phyloP scores from a whole-genome alignment of 2,329 filamentous ascomycete species.

The Aspergillus sp. region DNA sequence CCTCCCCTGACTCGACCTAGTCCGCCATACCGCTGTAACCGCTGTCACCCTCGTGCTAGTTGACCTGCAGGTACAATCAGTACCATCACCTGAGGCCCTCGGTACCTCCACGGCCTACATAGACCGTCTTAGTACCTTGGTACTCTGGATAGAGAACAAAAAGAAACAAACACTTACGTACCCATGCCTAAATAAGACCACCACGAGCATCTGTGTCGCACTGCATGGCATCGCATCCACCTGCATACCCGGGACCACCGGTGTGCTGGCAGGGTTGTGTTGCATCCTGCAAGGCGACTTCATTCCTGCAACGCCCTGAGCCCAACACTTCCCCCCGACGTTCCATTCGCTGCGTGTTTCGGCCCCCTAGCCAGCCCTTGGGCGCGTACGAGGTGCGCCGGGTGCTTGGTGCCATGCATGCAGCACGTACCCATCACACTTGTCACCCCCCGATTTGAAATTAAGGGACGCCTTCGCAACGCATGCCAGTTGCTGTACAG shows the following conservation, averaged over 20 bases:
- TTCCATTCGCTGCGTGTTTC: background rate
- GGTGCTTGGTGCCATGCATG: background rate
- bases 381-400: too few species aligned
- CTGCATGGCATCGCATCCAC: background rate
- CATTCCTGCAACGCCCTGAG: background rate
- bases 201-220: conserved; percentile 7
- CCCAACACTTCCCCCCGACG: background rate
- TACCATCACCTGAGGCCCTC: background rate
- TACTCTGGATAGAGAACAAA: background rate
- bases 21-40: conserved; percentile 3
- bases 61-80: background rate
- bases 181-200: background rate
- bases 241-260: conserved; percentile 6
- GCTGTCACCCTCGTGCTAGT: background rate
- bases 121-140: too few species aligned
- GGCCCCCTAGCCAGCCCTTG: background rate
- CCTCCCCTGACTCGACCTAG: background rate
- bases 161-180: background rate
- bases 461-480: background rate
- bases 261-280: conserved; percentile 2
- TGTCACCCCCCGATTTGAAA: background rate
- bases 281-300: background rate
- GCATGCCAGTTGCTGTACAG: too few species aligned
- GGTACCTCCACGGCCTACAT: too few species aligned
- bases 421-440: conserved; percentile 2